Percentiles rank a stretch among this genome's conserved stretches.
Evolutionary conservation across 306 rosid species (phyloP).

Genomic region (Dalbergia cultrata): DNA sequence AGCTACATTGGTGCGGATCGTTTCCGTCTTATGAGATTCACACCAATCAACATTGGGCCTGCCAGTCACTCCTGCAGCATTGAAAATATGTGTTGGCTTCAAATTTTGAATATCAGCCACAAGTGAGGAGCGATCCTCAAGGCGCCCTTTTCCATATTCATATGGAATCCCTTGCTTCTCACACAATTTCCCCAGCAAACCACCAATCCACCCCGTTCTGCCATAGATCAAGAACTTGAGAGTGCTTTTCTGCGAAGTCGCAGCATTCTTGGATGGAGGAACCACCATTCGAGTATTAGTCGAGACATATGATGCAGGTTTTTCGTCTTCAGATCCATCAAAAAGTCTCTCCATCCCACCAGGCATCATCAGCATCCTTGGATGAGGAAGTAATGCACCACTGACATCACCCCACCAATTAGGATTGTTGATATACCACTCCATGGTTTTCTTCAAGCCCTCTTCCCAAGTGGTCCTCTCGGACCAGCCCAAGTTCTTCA

Average conservation of each 20-base stretch:
- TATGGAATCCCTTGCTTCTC: slow-evolving; percentile 82
- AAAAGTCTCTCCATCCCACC: slow-evolving; percentile 80
- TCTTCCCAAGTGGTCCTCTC: slow-evolving; percentile 87
- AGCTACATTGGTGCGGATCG: slow-evolving; percentile 78
- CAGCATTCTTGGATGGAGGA: slow-evolving; percentile 65
- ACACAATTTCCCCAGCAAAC: slow-evolving; percentile 79
- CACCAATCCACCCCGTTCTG: slow-evolving; percentile 91
- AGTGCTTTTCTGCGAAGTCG: slow-evolving; percentile 60
- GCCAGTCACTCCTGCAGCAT: slow-evolving; percentile 91
- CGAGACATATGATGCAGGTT: slow-evolving; percentile 56
- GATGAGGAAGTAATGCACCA: slow-evolving; percentile 97
- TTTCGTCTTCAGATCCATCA: slow-evolving; percentile 73
- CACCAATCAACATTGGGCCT: slow-evolving; percentile 96
- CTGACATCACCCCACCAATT: slow-evolving; percentile 96
- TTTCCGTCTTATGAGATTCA: slow-evolving; percentile 79
- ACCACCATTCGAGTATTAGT: slow-evolving; percentile 77
- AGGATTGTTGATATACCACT: slow-evolving; percentile 86
- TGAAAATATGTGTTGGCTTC: slow-evolving; percentile 85
- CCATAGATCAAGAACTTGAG: slow-evolving; percentile 84
- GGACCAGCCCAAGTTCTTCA: slow-evolving; percentile 83
- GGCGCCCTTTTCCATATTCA: slow-evolving; percentile 88
- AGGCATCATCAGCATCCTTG: slow-evolving; percentile 93
- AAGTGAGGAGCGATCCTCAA: slow-evolving; percentile 80
- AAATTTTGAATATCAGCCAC: slow-evolving; percentile 73
- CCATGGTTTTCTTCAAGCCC: slow-evolving; percentile 91